These are phyloP conservation scores for Blastobotrys attinorum DNA, from an alignment of 805 yeast genomes.

Conservation along the genomic window DNA sequence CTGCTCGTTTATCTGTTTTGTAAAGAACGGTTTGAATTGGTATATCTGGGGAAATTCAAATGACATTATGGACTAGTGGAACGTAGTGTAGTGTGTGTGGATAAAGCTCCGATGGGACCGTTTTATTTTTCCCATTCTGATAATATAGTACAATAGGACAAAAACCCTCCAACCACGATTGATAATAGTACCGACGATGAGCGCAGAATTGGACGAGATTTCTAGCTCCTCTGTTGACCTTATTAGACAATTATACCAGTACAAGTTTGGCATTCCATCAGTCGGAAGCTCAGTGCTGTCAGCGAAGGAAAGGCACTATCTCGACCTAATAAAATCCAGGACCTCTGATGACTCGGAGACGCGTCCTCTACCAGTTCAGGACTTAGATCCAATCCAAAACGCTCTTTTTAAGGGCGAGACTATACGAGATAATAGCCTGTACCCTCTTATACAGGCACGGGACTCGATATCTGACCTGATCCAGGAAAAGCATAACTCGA, in stretches of 20 bases:
- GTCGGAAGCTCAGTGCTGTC: slow-evolving; percentile 7
- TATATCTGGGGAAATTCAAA: slow-evolving; percentile 45
- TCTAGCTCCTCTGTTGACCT: slow-evolving; percentile 1
- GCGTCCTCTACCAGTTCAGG: too few species aligned
- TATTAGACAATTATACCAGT: slow-evolving; percentile 2
- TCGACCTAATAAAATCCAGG: slow-evolving; percentile 1
- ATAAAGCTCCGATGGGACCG: too few species aligned
- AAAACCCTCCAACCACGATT: too few species aligned
- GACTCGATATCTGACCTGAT: not conserved
- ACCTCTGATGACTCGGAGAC: not conserved
- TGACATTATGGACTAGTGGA: too few species aligned
- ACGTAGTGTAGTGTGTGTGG: too few species aligned
- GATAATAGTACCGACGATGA: too few species aligned
- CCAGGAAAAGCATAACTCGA: not conserved
- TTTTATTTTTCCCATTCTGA: too few species aligned
- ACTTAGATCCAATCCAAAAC: not conserved
- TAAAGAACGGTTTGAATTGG: slow-evolving; percentile 85
- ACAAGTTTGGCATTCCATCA: slow-evolving; percentile 11
- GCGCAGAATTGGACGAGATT: slow-evolving; percentile 1
- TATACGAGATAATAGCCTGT: not conserved
- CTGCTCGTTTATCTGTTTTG: slow-evolving; percentile 77
- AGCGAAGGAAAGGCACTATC: slow-evolving; percentile 7
- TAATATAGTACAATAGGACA: too few species aligned
- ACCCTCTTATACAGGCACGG: not conserved
- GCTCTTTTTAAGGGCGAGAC: not conserved